These are phyloP conservation scores for Pseudocercospora vitis DNA, from an alignment of 2,329 filamentous ascomycete genomes.

Conservation along the genomic window DNA sequence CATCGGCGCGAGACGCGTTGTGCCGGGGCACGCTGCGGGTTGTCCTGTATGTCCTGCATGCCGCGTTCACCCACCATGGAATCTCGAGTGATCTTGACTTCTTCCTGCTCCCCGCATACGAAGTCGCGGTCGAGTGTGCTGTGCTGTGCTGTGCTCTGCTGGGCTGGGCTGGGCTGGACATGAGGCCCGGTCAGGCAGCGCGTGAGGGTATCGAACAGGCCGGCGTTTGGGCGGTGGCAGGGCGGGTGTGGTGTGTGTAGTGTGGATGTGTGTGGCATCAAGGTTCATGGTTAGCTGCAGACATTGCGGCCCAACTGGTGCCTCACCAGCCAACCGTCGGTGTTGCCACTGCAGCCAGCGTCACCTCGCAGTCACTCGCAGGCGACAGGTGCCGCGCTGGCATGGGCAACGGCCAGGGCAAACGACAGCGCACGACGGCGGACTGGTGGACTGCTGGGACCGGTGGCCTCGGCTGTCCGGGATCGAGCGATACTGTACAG, in stretches of 20 bases:
- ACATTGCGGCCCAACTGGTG: slow-evolving; percentile 18
- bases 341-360: slow-evolving; percentile 6
- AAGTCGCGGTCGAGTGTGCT: background rate
- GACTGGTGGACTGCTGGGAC: background rate
- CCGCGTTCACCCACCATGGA: too few relatives aligned
- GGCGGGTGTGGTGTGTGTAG: background rate
- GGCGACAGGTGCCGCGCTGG: background rate
- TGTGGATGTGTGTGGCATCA: slow-evolving; percentile 22
- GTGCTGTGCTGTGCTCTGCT: too few relatives aligned
- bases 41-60: too few relatives aligned
- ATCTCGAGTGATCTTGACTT: background rate
- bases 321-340: slow-evolving; percentile 9
- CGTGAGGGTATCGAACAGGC: slow-evolving; percentile 4
- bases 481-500: slow-evolving; percentile 1
- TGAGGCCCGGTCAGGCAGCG: slow-evolving; percentile 6
- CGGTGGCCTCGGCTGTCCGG: background rate
- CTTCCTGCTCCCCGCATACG: background rate
- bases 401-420: too few relatives aligned
- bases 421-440: background rate
- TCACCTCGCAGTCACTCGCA: slow-evolving; percentile 8
- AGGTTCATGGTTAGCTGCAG: slow-evolving; percentile 14
- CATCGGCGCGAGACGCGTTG: background rate
- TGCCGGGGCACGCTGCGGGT: too few relatives aligned
- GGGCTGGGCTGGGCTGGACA: too few relatives aligned
- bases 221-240: slow-evolving; percentile 17